Conservation (phyloP, 768 basidiomycete species). For the Collybia mongolica region DNA sequence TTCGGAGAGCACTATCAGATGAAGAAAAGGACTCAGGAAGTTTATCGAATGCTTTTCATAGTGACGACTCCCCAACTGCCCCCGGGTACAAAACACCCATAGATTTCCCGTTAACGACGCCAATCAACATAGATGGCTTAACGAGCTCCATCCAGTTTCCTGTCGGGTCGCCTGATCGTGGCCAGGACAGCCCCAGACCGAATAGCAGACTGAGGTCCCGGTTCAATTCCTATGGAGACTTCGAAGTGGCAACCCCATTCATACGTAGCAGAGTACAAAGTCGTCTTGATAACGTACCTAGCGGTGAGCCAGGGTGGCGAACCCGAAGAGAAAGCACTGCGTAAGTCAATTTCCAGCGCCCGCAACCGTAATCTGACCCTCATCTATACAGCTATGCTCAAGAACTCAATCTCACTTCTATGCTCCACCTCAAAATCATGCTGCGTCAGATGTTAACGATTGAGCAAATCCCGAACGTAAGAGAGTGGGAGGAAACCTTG, state of each 20-base stretch:
- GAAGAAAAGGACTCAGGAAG: conserved; percentile 66
- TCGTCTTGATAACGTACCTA: conserved; percentile 56
- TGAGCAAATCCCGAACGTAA: conserved; percentile 77
- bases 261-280: conserved; percentile 85
- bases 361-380: conserved; percentile 5
- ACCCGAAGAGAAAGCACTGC: conserved; percentile 87
- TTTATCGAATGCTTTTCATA: conserved; percentile 37
- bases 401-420: conserved; percentile 81
- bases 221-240: conserved; percentile 73
- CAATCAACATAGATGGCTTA: conserved; percentile 48
- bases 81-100: conserved; percentile 51
- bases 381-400: conserved; percentile 63
- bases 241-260: conserved; percentile 73
- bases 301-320: conserved; percentile 76
- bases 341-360: conserved; percentile 43
- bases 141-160: conserved; percentile 83
- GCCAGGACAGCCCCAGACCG: conserved; percentile 55
- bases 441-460: conserved; percentile 85
- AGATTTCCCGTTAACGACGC: conserved; percentile 54
- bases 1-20: conserved; percentile 70
- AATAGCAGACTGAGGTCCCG: conserved; percentile 51
- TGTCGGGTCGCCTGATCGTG: conserved; percentile 71
- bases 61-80: conserved; percentile 41
- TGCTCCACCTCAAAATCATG: conserved; percentile 89
- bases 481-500: conserved; percentile 87